Evolutionary conservation across 495 filamentous ascomycete genomes (phyloP).

Genomic region (Talaromyces adpressus): DNA sequence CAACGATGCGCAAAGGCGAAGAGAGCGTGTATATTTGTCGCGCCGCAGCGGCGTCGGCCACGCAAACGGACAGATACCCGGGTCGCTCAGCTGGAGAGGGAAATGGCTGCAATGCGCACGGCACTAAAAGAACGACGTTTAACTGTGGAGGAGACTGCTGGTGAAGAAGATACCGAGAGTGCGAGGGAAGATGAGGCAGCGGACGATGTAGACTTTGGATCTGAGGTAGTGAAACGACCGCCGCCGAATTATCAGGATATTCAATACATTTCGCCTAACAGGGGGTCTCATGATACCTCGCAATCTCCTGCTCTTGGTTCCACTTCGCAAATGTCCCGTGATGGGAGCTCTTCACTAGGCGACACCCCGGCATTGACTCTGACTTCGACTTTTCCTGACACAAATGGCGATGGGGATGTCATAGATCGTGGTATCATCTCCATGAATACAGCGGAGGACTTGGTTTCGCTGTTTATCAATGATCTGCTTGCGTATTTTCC

Average conservation of each 20-base stretch:
- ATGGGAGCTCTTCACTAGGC: not conserved
- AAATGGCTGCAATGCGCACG: constrained; percentile 61
- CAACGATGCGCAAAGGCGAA: constrained; percentile 74
- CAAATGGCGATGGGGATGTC: constrained; percentile 24
- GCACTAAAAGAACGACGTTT: constrained; percentile 31
- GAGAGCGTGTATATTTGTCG: constrained; percentile 68
- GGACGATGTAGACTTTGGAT: constrained; percentile 16
- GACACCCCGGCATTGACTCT: constrained; percentile 10
- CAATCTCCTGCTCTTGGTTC: constrained; percentile 1
- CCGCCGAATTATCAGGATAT: constrained; percentile 3
- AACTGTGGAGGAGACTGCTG: constrained; percentile 19
- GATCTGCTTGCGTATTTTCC: constrained; percentile 38
- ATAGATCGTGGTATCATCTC: constrained; percentile 42
- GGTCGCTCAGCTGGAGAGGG: constrained; percentile 83
- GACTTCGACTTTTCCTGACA: constrained; percentile 24
- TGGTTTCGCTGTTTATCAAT: constrained; percentile 36
- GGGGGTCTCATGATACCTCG: not conserved
- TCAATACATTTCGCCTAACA: not conserved
- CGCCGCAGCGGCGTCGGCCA: constrained; percentile 70
- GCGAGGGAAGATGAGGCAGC: constrained; percentile 10
- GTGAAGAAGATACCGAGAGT: constrained; percentile 18
- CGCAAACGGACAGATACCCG: constrained; percentile 76
- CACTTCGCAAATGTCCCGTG: not conserved
- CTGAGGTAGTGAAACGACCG: constrained; percentile 8
- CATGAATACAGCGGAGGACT: constrained; percentile 32